Base-by-base conservation (phyloP, 2,329 filamentous ascomycete genomes). In the Pseudohalonectria lignicola region DNA sequence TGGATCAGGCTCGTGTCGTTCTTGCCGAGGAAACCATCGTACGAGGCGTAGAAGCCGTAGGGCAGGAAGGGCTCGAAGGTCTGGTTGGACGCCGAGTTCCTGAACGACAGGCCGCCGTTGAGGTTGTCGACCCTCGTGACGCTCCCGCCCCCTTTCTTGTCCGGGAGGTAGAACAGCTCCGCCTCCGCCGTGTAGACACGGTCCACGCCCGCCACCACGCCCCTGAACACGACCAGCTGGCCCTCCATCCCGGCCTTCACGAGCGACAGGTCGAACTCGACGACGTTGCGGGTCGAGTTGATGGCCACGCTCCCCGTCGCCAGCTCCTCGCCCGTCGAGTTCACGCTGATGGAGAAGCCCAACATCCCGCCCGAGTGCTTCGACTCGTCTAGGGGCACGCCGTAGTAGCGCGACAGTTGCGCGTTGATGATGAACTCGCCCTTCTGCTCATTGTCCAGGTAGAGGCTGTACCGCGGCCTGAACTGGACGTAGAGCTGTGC, bases 341-440 rank as follows among this genome's bases (percentile, higher is more conserved):
- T 49, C 2, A 63, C 39, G 5, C 56, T 55, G 42, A 69, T 59
- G 34, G 51, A 51, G 40, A 68, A 63, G 37, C 47, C 45, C 13
- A 64, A 46, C 4, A 47, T 47, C 8, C 23, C 23, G 7, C 23
- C 23, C 9, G 30, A 25, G 12, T 32, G 21, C 20, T 43, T 41
- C 4, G 44, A 18, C 28, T 32, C 17, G 34, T 35, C 20, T 19
- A 63, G 65, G 2, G 54, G 47, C 3, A 46, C 47, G 4, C 66
- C 66, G 34, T 55, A 53, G 49, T 56, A 65, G 4, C 52, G 51
- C 5, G 65, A 69, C 5, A 66, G 43, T 7, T 47, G 53, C 1
- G 66, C 62, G 17, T 62, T 57, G 32, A 71, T 56, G 5, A 69
- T 51, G 38, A 69, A 63, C 15, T 64, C 59, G 3, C 56, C 66